Conservation (phyloP, 352 stramenopile genomes). For the Globisporangium paddicum region DNA sequence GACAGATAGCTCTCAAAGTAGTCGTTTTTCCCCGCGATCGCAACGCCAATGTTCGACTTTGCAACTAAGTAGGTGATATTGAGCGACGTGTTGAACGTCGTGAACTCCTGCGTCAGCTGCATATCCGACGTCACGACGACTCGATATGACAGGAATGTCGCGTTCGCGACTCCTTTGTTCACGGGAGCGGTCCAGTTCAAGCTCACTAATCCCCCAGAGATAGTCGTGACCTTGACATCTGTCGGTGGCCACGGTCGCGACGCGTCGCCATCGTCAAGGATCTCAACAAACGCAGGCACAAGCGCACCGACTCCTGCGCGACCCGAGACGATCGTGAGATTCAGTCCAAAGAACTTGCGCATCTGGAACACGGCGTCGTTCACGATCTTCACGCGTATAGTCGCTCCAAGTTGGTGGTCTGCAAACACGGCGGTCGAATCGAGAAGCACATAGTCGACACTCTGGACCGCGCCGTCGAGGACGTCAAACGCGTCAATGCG, state of each 20-base stretch:
- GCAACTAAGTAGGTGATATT: constrained; percentile 23
- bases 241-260: constrained; percentile 28
- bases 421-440: constrained; percentile 14
- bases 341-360: constrained; percentile 32
- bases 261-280: constrained; percentile 46
- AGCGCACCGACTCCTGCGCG: constrained; percentile 18
- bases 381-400: constrained; percentile 22
- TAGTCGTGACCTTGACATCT: constrained; percentile 4
- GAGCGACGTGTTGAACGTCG: constrained; percentile 11
- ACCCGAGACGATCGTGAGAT: constrained; percentile 19
- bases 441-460: constrained; percentile 27
- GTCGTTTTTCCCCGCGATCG: constrained; percentile 23
- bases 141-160: constrained; percentile 25
- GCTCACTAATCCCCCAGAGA: constrained; percentile 28
- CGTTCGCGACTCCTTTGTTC: constrained; percentile 28
- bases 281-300: constrained; percentile 21
- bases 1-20: constrained; percentile 18
- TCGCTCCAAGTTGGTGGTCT: constrained; percentile 18
- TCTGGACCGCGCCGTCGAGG: constrained; percentile 10
- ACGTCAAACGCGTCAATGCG: constrained; percentile 17
- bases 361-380: constrained; percentile 44
- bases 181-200: constrained; percentile 26
- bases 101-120: constrained; percentile 9
- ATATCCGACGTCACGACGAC: constrained; percentile 19
- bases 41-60: constrained; percentile 25